Percentiles rank a stretch among this genome's conserved stretches.
phyloP scores from a whole-genome alignment of 768 basidiomycete species.

The Psilocybe azurescens region DNA sequence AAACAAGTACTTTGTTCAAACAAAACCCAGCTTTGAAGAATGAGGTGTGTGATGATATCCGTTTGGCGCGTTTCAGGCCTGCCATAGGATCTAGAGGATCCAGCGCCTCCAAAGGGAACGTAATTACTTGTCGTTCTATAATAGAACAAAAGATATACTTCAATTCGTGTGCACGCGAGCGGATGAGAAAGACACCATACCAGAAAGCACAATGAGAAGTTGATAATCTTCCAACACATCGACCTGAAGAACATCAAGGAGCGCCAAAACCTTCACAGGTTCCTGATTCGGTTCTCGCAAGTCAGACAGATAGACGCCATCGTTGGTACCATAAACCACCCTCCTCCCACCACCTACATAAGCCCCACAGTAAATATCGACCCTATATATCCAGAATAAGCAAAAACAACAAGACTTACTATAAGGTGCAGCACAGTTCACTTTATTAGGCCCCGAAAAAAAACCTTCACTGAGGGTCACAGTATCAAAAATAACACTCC shows the following conservation, averaged over 20 bases:
- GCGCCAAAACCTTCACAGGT: conserved; percentile 87
- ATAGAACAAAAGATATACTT: neutral
- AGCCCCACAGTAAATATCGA: neutral
- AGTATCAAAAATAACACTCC: conserved; percentile 88
- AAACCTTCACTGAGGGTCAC: conserved; percentile 85
- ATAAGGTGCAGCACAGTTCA: conserved; percentile 89
- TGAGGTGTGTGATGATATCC: conserved; percentile 93
- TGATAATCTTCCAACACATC: conserved; percentile 97
- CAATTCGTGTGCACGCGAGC: neutral
- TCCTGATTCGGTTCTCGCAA: conserved; percentile 76
- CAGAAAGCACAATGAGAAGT: conserved; percentile 97
- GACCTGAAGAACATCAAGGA: conserved; percentile 91
- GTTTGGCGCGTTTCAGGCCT: conserved; percentile 91
- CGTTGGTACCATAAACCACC: conserved; percentile 96
- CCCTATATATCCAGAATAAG: conserved; percentile 12
- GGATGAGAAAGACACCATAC: conserved; percentile 40
- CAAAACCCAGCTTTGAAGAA: conserved; percentile 98
- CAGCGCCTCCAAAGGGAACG: conserved; percentile 92
- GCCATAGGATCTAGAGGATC: conserved; percentile 90
- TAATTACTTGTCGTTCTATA: conserved; percentile 92
- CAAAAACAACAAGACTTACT: conserved; percentile 58
- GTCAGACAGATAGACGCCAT: conserved; percentile 95
- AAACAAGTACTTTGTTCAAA: conserved; percentile 89
- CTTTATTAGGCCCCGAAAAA: conserved; percentile 83
- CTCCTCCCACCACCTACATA: conserved; percentile 75